Conservation (phyloP, 805 yeast species). For the Suhomyces faveliae region DNA sequence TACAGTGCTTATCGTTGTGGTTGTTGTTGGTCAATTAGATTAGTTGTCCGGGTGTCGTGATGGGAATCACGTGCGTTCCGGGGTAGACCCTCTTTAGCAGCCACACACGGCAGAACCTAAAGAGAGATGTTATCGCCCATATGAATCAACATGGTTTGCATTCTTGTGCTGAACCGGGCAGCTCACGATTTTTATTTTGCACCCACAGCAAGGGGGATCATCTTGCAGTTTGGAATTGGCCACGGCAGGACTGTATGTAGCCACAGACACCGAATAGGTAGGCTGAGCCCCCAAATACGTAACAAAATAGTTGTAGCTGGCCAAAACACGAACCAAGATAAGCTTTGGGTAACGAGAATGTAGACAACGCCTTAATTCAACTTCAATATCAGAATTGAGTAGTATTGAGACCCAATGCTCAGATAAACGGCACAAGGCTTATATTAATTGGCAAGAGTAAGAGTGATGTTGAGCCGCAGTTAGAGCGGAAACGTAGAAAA, state of each 20-base stretch:
- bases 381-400: too few species aligned
- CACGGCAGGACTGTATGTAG: neutral
- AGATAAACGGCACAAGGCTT: too few species aligned
- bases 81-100: neutral
- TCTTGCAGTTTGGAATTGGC: neutral
- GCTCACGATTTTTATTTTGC: too few species aligned
- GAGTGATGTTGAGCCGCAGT: too few species aligned
- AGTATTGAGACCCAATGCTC: too few species aligned
- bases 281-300: neutral
- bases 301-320: neutral
- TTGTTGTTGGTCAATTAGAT: neutral
- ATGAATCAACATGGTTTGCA: neutral
- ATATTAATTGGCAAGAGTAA: too few species aligned
- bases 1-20: slow-evolving; percentile 9
- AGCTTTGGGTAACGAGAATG: neutral
- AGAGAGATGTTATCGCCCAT: neutral
- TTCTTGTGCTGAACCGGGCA: neutral
- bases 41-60: neutral
- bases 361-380: neutral
- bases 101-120: neutral
- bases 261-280: neutral
- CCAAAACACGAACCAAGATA: neutral
- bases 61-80: neutral
- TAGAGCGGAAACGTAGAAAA: too few species aligned
- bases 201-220: neutral